Percentiles rank a stretch among this genome's conserved stretches.
Conservation (phyloP, 441 rosid species). For the Corymbia calophylla region DNA sequence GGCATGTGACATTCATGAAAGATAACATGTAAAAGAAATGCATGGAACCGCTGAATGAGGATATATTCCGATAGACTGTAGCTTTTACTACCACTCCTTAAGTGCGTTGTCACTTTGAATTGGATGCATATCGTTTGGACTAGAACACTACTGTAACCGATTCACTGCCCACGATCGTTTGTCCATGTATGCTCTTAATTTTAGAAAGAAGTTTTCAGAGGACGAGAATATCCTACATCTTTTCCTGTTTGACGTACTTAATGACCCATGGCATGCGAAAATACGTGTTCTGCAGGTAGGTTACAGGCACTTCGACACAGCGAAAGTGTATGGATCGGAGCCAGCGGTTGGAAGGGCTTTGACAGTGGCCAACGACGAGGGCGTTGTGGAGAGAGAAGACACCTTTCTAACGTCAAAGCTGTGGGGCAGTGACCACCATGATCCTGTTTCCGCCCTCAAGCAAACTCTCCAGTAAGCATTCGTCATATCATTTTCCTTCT, state of each 20-base stretch:
- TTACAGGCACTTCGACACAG: slow-evolving; percentile 82
- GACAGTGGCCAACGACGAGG: slow-evolving; percentile 29
- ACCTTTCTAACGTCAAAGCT: slow-evolving; percentile 70
- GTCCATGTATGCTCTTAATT: neutral
- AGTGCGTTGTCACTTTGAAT: neutral
- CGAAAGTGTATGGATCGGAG: slow-evolving; percentile 79
- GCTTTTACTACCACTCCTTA: neutral
- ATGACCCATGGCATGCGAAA: neutral
- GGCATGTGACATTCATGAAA: neutral
- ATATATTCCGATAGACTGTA: neutral
- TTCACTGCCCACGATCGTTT: neutral
- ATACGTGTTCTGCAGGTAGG: slow-evolving; percentile 43
- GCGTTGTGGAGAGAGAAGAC: slow-evolving; percentile 45
- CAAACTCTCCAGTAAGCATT: slow-evolving; percentile 48
- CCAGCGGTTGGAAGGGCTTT: slow-evolving; percentile 70
- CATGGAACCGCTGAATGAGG: neutral
- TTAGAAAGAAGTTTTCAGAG: neutral
- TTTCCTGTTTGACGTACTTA: neutral
- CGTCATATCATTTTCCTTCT: neutral
- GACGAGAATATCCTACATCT: neutral
- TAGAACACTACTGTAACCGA: neutral
- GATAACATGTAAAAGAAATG: neutral
- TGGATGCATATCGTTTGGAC: neutral
- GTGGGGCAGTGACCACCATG: slow-evolving; percentile 83
- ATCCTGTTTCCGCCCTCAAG: slow-evolving; percentile 67